phyloP scores from a whole-genome alignment of 2,329 filamentous ascomycete species.

The Trichoderma breve region DNA sequence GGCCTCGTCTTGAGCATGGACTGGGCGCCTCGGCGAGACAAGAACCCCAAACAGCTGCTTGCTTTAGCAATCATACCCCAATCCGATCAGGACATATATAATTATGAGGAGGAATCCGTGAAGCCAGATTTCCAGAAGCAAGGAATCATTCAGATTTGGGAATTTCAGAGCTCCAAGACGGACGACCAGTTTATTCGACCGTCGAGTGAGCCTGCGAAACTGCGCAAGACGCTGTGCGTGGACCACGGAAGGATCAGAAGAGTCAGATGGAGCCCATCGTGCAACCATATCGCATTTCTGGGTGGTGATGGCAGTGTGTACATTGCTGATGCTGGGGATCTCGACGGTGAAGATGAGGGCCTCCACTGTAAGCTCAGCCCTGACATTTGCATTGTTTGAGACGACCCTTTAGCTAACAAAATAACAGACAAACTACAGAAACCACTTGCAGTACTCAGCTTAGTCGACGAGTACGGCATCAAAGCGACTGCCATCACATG shows the following conservation, averaged over 20 bases:
- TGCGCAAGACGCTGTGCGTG: conserved; percentile 47
- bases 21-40: conserved; percentile 46
- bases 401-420: conserved; percentile 26
- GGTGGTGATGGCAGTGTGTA: conserved; percentile 52
- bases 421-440: conserved; percentile 44
- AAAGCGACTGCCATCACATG: conserved; percentile 54
- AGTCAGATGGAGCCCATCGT: conserved; percentile 54
- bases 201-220: conserved; percentile 36
- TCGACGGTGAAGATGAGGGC: conserved; percentile 34
- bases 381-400: not conserved
- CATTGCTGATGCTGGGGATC: conserved; percentile 39
- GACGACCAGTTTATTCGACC: conserved; percentile 35
- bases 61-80: conserved; percentile 52
- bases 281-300: conserved; percentile 48
- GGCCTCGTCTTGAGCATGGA: conserved; percentile 52
- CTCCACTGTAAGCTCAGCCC: conserved; percentile 42
- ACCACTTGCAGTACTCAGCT: conserved; percentile 44
- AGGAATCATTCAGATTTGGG: conserved; percentile 54
- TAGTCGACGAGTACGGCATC: conserved; percentile 47
- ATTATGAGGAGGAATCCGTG: conserved; percentile 38
- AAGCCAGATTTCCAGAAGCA: conserved; percentile 40
- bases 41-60: conserved; percentile 45
- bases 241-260: conserved; percentile 50
- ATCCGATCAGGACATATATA: conserved; percentile 46
- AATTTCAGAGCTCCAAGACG: conserved; percentile 37